Base-by-base conservation (phyloP, 2,329 filamentous ascomycete genomes). In the Geoglossum cookeanum region DNA sequence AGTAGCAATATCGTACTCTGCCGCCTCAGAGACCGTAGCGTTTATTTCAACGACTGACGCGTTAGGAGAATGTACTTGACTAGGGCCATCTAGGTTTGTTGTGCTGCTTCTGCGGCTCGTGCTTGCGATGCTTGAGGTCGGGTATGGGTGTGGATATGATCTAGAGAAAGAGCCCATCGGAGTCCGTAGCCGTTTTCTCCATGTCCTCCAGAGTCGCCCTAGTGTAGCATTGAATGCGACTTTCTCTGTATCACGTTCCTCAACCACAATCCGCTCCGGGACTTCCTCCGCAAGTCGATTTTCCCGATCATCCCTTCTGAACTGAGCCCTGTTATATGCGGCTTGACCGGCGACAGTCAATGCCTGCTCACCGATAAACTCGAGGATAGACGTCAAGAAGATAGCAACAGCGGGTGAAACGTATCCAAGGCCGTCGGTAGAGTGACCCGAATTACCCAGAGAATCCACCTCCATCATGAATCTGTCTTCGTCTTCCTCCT, bases 331-430 rank as follows among this genome's bases (percentile, higher is more conserved):
- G 57, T 82, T 78, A 66, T 82, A 88, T 1, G 92, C 85, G 32
- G 87, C 88, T 66, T 94, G 85, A 13, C 87, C 87, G 15, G 89
- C 87, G 44, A 94, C 79, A n/a, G 90, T 79, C 60, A 98, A 74
- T 5, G 88, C 85, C 67, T 94, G 86, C 70, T 98, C 92, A 35
- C 87, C 91, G 69, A 98, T 81, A 65, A 89, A 92, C 69, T 98
- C 92, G 47, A 98, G 75, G 60, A 98, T 87, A 0, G 91, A 94
- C 0, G 92, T 96, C 52, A 98, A 73, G 70, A 97, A 98, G 62
- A 98, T 97, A 59, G 92, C 90, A 13, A 94, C 87, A 0, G 90
- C 85, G 33, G 92, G 90, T 0, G 89, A 94, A 22, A 97, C 56
- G 27, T 37, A 58, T 45, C 49, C 49, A 53, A 32, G 30, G 49